Base-by-base conservation (phyloP, 179 eudicot species). In the Monotropa hypopitys region DNA sequence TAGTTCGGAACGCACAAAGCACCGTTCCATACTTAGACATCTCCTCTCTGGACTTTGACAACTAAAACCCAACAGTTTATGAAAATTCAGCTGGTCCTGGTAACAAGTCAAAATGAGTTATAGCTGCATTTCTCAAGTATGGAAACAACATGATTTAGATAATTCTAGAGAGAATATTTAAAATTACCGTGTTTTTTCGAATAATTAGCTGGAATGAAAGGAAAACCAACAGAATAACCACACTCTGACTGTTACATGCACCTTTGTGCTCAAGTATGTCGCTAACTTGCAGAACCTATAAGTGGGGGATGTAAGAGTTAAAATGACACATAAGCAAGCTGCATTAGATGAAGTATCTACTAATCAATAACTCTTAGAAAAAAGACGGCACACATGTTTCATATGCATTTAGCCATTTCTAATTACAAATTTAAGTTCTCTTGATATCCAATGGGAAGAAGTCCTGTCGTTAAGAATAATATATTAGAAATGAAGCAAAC, bases 41-140 rank as follows among this genome's bases (percentile, higher is more conserved):
- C 83, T 90, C 84, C 89, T 86, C 70, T 82, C 90, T 78, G 88
- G 82, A 84, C 81, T 86, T 81, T 85, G 97, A 85, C 93, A 89
- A 49, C 76, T 80, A 73, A 88, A 91, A 53, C 97, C 97, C 90
- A 91, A 82, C 82, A 95, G 87, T 84, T 95, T 95, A 86, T 93
- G 99, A 73, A 95, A 91, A 85, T 93, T 95, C 63, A 92, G 85
- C 79, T 90, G 90, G 82, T 86, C 93, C 99, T 95, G 93, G 69
- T 65, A 76, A 78, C 76, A 77, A 10, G 63, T 50, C 13, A 75
- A 23, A 12, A 18, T 30, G 35, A 5, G 35, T 23, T 35, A 35
- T 1, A 46, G 16, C 30, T 65, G 67, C 35, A 69, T 26, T 33
- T 33, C 26, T 30, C 35, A 57, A 59, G 77, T 20, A 42, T 62